These are phyloP conservation scores for Escovopsis sp. DNA, from an alignment of 2,329 filamentous ascomycete species.

Conservation along the genomic window DNA sequence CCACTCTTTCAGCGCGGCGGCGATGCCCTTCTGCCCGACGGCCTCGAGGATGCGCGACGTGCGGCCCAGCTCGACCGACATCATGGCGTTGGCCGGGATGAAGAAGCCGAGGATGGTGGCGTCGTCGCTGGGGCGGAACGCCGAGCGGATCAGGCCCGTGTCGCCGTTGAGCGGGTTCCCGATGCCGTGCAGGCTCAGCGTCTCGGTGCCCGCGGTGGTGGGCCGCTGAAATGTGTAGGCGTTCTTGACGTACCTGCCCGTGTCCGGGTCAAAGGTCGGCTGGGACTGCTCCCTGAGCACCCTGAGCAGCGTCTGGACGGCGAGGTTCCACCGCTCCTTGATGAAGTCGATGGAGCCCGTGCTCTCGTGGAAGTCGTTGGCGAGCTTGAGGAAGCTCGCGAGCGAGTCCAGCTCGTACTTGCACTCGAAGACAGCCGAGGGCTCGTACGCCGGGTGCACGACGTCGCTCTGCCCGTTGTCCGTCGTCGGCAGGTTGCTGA, in stretches of 20 bases:
- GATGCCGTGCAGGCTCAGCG: conserved; percentile 62
- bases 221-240: conserved; percentile 75
- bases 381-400: conserved; percentile 74
- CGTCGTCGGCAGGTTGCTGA: conserved; percentile 56
- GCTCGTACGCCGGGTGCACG: conserved; percentile 80
- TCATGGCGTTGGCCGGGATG: conserved; percentile 92
- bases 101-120: conserved; percentile 89
- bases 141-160: conserved; percentile 76
- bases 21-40: conserved; percentile 38
- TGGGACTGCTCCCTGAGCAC: conserved; percentile 67
- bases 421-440: conserved; percentile 82
- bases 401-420: conserved; percentile 97
- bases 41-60: conserved; percentile 54
- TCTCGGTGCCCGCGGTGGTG: conserved; percentile 79
- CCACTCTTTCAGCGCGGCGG: conserved; percentile 42
- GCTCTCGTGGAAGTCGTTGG: conserved; percentile 73
- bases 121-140: conserved; percentile 90
- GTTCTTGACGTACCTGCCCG: conserved; percentile 52
- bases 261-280: conserved; percentile 61
- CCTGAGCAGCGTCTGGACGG: conserved; percentile 56
- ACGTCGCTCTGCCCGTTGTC: conserved; percentile 69
- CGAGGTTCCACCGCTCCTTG: conserved; percentile 61
- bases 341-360: conserved; percentile 69
- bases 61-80: conserved; percentile 73
- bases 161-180: conserved; percentile 83